Base-by-base conservation (phyloP, 805 yeast species). In the Ogataea degrootiae region DNA sequence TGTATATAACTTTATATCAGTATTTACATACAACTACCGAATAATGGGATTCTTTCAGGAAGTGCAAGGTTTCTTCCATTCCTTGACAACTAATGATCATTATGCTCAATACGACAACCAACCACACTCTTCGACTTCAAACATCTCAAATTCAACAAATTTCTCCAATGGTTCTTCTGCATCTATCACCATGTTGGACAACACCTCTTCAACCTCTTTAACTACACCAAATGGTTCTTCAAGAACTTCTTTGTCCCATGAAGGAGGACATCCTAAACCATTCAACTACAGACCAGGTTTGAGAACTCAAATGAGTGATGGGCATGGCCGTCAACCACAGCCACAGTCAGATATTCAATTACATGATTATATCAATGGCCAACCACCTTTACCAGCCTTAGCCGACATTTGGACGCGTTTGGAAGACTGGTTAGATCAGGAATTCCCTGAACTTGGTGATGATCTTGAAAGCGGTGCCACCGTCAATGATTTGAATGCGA, bases 371-470 rank as follows among this genome's bases (percentile, higher is more conserved):
- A 58, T 65, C 15, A 58, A 69, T 36, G 81, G 81, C 1, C 75
- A 67, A 51, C 77, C 79, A 22, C 80, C 80, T 17, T 60, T 75
- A 44, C 80, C 80, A 16, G 82, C 92, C 45, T 88, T 91, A 52
- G 72, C 78, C 2, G 77, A 82, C 21, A 86, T 97, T 12, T 92
- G 98, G 98, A 77, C 86, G 52, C 91, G 91, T 59, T 82, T 92
- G 48, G 92, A 87, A 55, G 72, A 80, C 17, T 92, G 97, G 97
- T 72, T 92, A 17, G 72, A 78, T 34, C 79, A 80, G 47, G 77
- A 88, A 65, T 85, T 83, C 54, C 87, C 94, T 1, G 99, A 92
- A 67, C 71, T 94, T 47, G 77, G 75, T 50, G 91, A 87, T 48
- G 82, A 94, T 43, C 69, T 92, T 52, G 82, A 83, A 60, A 83